Conservation (phyloP, 441 rosid species). For the Populus hybrid region DNA sequence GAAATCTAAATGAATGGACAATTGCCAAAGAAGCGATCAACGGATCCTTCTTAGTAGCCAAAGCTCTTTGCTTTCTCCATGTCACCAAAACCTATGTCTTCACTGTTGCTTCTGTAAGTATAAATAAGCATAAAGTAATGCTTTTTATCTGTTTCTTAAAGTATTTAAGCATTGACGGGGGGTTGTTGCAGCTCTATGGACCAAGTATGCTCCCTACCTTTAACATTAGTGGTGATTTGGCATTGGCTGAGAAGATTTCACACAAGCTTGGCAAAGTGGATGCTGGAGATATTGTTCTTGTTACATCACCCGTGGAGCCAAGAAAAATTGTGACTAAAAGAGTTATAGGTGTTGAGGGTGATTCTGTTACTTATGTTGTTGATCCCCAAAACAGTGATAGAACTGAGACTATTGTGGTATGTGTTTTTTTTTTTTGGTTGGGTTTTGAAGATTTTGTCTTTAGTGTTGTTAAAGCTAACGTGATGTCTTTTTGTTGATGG, state of each 20-base stretch:
- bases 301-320: slow-evolving; percentile 62
- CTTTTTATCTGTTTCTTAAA: not conserved
- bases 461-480: not conserved
- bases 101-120: slow-evolving; percentile 41
- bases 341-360: slow-evolving; percentile 61
- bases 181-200: slow-evolving; percentile 40
- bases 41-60: slow-evolving; percentile 16
- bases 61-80: slow-evolving; percentile 50
- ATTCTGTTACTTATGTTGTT: slow-evolving; percentile 44
- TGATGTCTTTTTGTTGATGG: not conserved
- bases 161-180: slow-evolving; percentile 6
- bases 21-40: slow-evolving; percentile 22
- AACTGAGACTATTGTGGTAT: slow-evolving; percentile 49
- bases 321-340: slow-evolving; percentile 48
- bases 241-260: slow-evolving; percentile 58
- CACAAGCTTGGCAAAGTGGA: slow-evolving; percentile 37
- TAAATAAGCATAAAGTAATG: not conserved
- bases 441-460: not conserved
- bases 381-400: slow-evolving; percentile 42
- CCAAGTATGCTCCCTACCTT: slow-evolving; percentile 85
- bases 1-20: slow-evolving; percentile 14
- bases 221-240: slow-evolving; percentile 40
- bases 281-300: slow-evolving; percentile 64
- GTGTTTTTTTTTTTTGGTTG: not conserved
- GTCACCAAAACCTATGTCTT: slow-evolving; percentile 43